A percentile compares a stretch with the other conserved stretches of the same genome.
Conservation (phyloP, 1,284 basidiomycete species). For the Fistulinella cinereoalba region DNA sequence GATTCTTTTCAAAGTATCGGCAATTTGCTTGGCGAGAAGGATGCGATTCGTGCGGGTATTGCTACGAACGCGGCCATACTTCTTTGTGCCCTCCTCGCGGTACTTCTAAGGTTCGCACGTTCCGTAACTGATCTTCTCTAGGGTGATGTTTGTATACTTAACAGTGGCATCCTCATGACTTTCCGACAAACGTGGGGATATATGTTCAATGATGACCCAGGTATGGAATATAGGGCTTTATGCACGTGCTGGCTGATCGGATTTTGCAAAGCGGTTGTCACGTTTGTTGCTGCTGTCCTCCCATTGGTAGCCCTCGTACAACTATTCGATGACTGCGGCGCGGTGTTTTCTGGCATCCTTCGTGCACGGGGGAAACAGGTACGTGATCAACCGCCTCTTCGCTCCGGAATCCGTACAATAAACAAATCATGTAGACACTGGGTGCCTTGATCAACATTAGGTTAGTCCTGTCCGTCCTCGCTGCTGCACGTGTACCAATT, state of each 20-base stretch:
- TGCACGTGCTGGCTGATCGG: not conserved
- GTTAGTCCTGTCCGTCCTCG: constrained; percentile 31
- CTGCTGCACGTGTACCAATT: not conserved
- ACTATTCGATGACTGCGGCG: constrained; percentile 71
- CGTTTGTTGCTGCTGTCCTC: constrained; percentile 67
- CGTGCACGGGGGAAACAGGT: constrained; percentile 75
- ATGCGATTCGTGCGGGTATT: constrained; percentile 64
- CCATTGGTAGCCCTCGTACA: constrained; percentile 82
- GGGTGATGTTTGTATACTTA: constrained; percentile 1
- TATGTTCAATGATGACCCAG: constrained; percentile 81
- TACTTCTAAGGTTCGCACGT: constrained; percentile 55
- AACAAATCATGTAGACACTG: constrained; percentile 40
- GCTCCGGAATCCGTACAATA: not conserved
- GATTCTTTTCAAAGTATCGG: constrained; percentile 67
- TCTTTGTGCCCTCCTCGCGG: constrained; percentile 56
- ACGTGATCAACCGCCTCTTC: constrained; percentile 3
- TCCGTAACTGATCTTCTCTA: constrained; percentile 10
- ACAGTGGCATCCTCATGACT: constrained; percentile 64
- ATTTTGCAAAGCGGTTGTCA: constrained; percentile 48
- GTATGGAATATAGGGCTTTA: constrained; percentile 34
- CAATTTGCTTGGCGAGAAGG: constrained; percentile 75
- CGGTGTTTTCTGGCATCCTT: constrained; percentile 72
- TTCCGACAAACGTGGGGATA: constrained; percentile 78
- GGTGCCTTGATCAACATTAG: constrained; percentile 66
- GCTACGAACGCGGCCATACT: constrained; percentile 62